phyloP scores from a whole-genome alignment of 2,329 filamentous ascomycete species.

The Daldinia eschscholtzii region DNA sequence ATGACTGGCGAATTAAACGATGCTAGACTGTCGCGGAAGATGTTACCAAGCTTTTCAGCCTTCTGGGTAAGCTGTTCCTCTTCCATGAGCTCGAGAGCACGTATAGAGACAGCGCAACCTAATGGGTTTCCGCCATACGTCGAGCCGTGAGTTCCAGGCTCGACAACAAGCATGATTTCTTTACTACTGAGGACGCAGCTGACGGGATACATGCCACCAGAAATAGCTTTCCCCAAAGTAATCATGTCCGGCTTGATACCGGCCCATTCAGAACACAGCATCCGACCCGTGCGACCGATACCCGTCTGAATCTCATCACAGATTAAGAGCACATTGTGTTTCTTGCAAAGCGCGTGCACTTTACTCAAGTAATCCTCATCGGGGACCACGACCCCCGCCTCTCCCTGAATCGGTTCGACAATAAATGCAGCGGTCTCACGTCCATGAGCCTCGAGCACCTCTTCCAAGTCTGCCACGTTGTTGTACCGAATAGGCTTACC shows the following conservation, averaged over 20 bases:
- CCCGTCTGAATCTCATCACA: conserved; percentile 99
- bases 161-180: conserved; percentile 94
- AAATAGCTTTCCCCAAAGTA: conserved; percentile 96
- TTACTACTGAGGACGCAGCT: conserved; percentile 89
- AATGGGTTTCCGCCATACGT: conserved; percentile 99
- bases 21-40: conserved; percentile 84
- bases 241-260: conserved; percentile 96
- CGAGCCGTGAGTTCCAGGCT: conserved; percentile 96
- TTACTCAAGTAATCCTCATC: conserved; percentile 87
- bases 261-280: conserved; percentile 95
- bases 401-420: conserved; percentile 96
- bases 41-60: conserved; percentile 82
- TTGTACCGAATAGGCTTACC: conserved; percentile 86
- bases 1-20: conserved; percentile 85
- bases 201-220: conserved; percentile 98
- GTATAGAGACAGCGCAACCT: conserved; percentile 94
- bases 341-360: conserved; percentile 87
- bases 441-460: conserved; percentile 82
- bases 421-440: conserved; percentile 91
- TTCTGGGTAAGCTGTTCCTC: conserved; percentile 90
- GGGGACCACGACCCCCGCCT: conserved; percentile 96
- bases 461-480: conserved; percentile 83
- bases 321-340: conserved; percentile 95
- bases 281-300: conserved; percentile 92
- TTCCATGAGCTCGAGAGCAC: conserved; percentile 91